Conservation (phyloP, 768 basidiomycete genomes). For the Imleria badia region DNA sequence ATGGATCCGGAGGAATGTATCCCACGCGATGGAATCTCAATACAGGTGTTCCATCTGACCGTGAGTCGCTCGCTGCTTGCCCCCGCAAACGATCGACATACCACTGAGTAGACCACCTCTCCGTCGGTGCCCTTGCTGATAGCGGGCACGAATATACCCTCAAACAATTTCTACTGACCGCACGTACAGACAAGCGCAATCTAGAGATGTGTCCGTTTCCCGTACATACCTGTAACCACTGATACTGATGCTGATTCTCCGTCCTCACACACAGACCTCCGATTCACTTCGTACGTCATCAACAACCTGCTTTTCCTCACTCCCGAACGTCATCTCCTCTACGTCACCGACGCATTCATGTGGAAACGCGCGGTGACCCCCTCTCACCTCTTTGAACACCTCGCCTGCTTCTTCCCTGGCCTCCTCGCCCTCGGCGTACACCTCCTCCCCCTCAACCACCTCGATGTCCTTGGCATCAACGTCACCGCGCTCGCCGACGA, state of each 20-base stretch:
- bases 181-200: slow-evolving; percentile 55
- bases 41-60: slow-evolving; percentile 41
- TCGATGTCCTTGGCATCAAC: slow-evolving; percentile 48
- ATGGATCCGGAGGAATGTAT: slow-evolving; percentile 56
- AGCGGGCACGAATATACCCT: slow-evolving; percentile 78
- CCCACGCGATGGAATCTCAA: slow-evolving; percentile 56
- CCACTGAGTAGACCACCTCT: slow-evolving; percentile 37
- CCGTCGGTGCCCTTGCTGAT: slow-evolving; percentile 65
- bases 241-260: background rate
- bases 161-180: slow-evolving; percentile 69
- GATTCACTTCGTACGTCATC: slow-evolving; percentile 58
- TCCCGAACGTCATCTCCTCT: slow-evolving; percentile 38
- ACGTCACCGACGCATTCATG: slow-evolving; percentile 52
- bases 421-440: slow-evolving; percentile 71
- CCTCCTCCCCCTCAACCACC: slow-evolving; percentile 55
- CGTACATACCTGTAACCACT: too few relatives aligned
- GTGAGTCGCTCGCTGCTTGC: slow-evolving; percentile 37
- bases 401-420: slow-evolving; percentile 78
- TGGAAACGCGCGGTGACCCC: slow-evolving; percentile 30
- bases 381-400: slow-evolving; percentile 60
- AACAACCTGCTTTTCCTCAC: slow-evolving; percentile 42
- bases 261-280: slow-evolving; percentile 45
- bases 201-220: slow-evolving; percentile 63
- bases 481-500: slow-evolving; percentile 34
- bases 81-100: background rate